Evolutionary conservation across 192 early-diverging fungal species (phyloP), one percentile per base, ranked within the genome.

Genomic region (Coemansia erecta): DNA sequence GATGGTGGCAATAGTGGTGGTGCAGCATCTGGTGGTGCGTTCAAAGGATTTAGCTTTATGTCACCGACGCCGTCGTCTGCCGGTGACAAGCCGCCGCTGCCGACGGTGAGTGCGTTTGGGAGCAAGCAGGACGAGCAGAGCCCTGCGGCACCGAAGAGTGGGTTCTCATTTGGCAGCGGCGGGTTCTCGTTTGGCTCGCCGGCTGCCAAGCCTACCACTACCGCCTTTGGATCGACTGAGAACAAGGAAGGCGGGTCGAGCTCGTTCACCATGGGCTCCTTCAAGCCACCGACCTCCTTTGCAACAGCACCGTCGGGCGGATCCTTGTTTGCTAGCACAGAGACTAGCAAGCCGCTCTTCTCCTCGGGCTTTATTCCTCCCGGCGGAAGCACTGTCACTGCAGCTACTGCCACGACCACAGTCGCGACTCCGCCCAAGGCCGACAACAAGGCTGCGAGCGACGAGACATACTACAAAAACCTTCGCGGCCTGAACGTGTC

Each of bases 401-500:
- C 23, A 15, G 23, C 48, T 7, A 24, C 48, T 15, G 48, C 48
- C 13, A 28, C 53, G 45, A 53, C 35, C 46, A 42, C 39, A n/a
- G 4, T 11, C 1, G 35, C 35, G 35, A 37, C 43, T 4, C 5
- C 57, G 31, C 8, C 55, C 18, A 58, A 31, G 13, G 22, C 24
- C 24, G 24, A 11, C 13, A 50, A 24, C 24, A 50, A 18, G n/a
- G 48, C 11, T 6, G 8, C 3, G 48, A 54, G 35, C 15, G 66
- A 66, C 8, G 71, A 69, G 31, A 63, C 63, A 37, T 66, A 66
- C 23, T 75, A 64, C 50, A 70, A 60, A 18, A 67, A 68, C 41
- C 64, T 81, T 43, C 78, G 78, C 21, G 78, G 78, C 7, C 69
- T 81, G 14, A 81, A 81, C 45, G 62, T 71, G n/a, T 75, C 72